A percentile compares a stretch with the other conserved stretches of the same genome.
Evolutionary conservation across 176 grass and related monocot species (phyloP).

Genomic region (Bolboschoenus planiculmis): DNA sequence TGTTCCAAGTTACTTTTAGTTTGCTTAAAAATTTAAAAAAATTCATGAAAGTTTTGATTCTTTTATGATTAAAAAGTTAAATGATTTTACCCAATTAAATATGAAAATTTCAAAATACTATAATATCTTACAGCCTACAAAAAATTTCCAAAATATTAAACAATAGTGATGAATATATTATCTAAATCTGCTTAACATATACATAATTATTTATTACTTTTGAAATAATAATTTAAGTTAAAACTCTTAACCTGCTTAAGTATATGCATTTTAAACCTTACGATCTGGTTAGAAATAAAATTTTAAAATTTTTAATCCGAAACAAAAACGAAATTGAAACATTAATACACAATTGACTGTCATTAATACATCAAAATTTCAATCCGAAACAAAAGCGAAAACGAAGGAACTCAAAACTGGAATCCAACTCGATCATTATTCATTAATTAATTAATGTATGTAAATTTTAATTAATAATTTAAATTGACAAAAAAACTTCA

Average conservation of each 20-base stretch:
- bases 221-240: not conserved
- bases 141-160: too few relatives aligned
- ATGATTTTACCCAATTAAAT: too few relatives aligned
- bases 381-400: not conserved
- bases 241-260: not conserved
- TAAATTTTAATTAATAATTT: not conserved
- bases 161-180: too few relatives aligned
- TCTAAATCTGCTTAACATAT: too few relatives aligned
- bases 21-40: too few relatives aligned
- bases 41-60: too few relatives aligned
- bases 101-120: too few relatives aligned
- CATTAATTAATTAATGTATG: not conserved
- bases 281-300: not conserved
- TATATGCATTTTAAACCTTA: not conserved
- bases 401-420: not conserved
- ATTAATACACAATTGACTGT: too few relatives aligned
- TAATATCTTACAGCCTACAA: too few relatives aligned
- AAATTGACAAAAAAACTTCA: not conserved
- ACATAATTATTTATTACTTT: too few relatives aligned
- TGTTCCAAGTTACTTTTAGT: too few relatives aligned
- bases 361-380: not conserved
- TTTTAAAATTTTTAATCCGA: not conserved
- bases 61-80: too few relatives aligned
- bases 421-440: not conserved
- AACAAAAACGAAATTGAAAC: not conserved